Percentiles rank a stretch among this genome's conserved stretches.
Evolutionary conservation across 805 yeast species (phyloP).

Genomic region (Teunomyces stri): DNA sequence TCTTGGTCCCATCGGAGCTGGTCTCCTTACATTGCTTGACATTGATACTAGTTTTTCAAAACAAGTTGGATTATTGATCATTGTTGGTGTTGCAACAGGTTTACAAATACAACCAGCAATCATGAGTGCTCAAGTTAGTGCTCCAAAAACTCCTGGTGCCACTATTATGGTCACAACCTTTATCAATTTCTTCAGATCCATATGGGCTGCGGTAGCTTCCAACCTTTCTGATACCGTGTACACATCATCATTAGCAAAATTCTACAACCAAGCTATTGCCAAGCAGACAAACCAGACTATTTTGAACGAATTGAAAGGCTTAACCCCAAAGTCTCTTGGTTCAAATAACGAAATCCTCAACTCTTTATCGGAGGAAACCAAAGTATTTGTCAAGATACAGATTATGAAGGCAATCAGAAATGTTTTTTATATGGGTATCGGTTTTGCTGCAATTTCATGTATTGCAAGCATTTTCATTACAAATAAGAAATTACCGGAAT

Average conservation of each 20-base stretch:
- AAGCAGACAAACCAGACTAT: slow-evolving; percentile 12
- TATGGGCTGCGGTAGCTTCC: slow-evolving; percentile 48
- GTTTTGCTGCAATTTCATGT: slow-evolving; percentile 29
- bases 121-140: slow-evolving; percentile 45
- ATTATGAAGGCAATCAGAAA: slow-evolving; percentile 39
- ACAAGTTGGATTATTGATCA: slow-evolving; percentile 46
- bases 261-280: slow-evolving; percentile 7
- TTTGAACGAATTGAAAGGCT: slow-evolving; percentile 16
- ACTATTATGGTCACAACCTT: slow-evolving; percentile 48
- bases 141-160: slow-evolving; percentile 51
- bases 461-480: slow-evolving; percentile 36
- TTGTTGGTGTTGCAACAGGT: slow-evolving; percentile 50
- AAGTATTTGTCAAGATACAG: slow-evolving; percentile 23
- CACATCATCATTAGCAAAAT: slow-evolving; percentile 20
- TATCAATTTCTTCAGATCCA: slow-evolving; percentile 42
- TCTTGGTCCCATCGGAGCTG: slow-evolving; percentile 43
- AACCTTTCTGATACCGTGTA: slow-evolving; percentile 44
- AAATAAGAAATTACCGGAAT: slow-evolving; percentile 37
- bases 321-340: slow-evolving; percentile 14
- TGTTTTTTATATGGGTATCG: slow-evolving; percentile 42
- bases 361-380: slow-evolving; percentile 21
- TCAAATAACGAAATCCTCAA: slow-evolving; percentile 13
- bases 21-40: slow-evolving; percentile 40
- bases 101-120: slow-evolving; percentile 45
- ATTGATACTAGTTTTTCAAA: slow-evolving; percentile 32